Base-by-base conservation (phyloP, 345 rosid species). In the Jatropha curcas region DNA sequence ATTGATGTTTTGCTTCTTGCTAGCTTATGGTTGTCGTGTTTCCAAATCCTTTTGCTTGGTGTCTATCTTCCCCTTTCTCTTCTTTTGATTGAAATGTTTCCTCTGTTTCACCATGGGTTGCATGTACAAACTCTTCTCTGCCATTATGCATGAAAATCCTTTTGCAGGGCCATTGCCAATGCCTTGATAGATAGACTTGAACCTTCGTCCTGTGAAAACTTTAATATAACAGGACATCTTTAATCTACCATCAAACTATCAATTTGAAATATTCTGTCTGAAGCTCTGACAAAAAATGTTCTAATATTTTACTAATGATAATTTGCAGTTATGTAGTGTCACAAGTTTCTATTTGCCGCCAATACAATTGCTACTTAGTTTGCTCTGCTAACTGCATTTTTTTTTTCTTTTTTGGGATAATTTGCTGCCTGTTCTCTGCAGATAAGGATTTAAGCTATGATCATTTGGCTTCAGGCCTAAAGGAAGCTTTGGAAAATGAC, bases 391-490 rank as follows among this genome's bases (percentile, higher is more conserved):
- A 64, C 60, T 10, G n/a, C 22, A 5, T 4, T 39, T 2, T 50
- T 48, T 22, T 53, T 24, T 55, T 16, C 0, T 4, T 45, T 22
- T 50, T 48, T 48, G 3, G 53, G 37, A 51, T 45, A 5, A 20
- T 45, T 4, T 51, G 6, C 43, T 66, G 4, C 46, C 52, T 59
- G 30, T 37, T 8, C 27, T 28, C 65, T 24, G 8, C 22, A 91
- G 94, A 89, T 73, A 76, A 89, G 82, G 89, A 91, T 19, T 79
- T 91, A 28, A 83, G 58, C 70, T 89, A 91, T 41, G 92, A 89
- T 74, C 74, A 86, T 74, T 60, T 91, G 75, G 94, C 97, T 34
- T 80, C 35, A 68, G 92, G 97, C n/a, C 79, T 88, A 37, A 89
- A 85, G 81, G 88, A 70, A 65, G 97, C 97, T 68, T 77, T 89